Percentiles rank a stretch among this genome's conserved stretches.
These are phyloP conservation scores for Bonia amplexicaulis DNA, from an alignment of 176 grass and related monocot genomes.

Conservation along the genomic window DNA sequence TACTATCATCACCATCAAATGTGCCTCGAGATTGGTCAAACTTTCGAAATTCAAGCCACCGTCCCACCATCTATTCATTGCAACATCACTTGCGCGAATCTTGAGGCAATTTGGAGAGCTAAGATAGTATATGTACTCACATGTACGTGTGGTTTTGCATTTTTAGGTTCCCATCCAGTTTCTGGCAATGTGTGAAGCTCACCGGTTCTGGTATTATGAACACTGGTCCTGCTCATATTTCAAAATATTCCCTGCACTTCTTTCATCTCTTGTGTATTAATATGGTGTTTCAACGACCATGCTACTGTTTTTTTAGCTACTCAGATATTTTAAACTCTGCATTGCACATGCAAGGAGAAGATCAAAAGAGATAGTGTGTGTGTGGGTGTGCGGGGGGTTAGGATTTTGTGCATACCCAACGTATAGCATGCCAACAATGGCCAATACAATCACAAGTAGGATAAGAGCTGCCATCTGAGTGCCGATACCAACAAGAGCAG, in stretches of 20 bases:
- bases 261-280: not conserved
- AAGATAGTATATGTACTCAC: no score
- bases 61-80: no score
- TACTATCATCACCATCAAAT: no score
- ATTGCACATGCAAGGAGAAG: not conserved
- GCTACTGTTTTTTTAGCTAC: not conserved
- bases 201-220: not conserved
- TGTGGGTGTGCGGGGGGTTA: no score
- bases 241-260: not conserved
- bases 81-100: no score
- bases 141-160: no score
- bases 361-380: not conserved
- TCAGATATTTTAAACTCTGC: constrained; percentile 1
- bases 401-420: constrained; percentile 61
- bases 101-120: no score
- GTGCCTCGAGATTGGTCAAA: no score
- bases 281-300: not conserved
- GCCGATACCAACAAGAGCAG: constrained; percentile 91
- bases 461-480: constrained; percentile 84
- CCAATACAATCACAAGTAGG: constrained; percentile 88
- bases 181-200: not conserved
- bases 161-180: not conserved
- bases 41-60: no score
- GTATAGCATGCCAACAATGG: constrained; percentile 94
- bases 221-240: not conserved